Evolutionary conservation across 192 early-diverging fungal species (phyloP).

Genomic region (Coemansia javaensis): DNA sequence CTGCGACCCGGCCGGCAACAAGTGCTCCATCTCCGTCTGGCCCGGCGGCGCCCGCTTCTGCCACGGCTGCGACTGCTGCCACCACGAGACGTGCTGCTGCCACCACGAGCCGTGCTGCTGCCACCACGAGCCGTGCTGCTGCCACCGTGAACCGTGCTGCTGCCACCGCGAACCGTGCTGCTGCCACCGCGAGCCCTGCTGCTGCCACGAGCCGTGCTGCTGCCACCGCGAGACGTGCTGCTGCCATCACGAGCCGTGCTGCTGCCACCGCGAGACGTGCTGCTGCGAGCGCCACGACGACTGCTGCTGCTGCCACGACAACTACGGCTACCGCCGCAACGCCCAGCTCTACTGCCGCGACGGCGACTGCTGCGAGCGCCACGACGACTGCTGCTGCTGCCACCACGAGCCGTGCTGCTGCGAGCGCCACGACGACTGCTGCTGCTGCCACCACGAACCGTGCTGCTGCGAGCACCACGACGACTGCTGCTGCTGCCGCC

Average conservation of each 20-base stretch:
- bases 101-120: conserved; percentile 7
- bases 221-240: conserved; percentile 3
- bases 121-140: conserved; percentile 8
- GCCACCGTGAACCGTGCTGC: too few species aligned
- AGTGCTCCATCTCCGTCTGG: conserved; percentile 25
- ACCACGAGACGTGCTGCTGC: not conserved
- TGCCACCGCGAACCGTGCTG: conserved; percentile 11
- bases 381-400: conserved; percentile 15
- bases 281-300: conserved; percentile 6
- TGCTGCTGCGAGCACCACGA: conserved; percentile 21
- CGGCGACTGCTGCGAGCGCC: conserved; percentile 20
- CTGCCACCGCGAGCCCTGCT: conserved; percentile 5
- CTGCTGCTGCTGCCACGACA: conserved; percentile 5
- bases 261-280: conserved; percentile 11
- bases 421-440: conserved; percentile 20
- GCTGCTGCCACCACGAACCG: conserved; percentile 19
- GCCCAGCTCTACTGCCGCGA: conserved; percentile 17
- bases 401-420: conserved; percentile 10
- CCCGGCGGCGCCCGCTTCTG: conserved; percentile 32
- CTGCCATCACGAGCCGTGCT: conserved; percentile 4
- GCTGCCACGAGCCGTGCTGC: conserved; percentile 12
- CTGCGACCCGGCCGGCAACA: conserved; percentile 38
- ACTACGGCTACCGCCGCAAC: conserved; percentile 7
- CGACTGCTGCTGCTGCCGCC: conserved; percentile 22
- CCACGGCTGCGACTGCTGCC: conserved; percentile 20